phyloP scores from a whole-genome alignment of 768 basidiomycete genomes.

The Basidioascus undulatus region DNA sequence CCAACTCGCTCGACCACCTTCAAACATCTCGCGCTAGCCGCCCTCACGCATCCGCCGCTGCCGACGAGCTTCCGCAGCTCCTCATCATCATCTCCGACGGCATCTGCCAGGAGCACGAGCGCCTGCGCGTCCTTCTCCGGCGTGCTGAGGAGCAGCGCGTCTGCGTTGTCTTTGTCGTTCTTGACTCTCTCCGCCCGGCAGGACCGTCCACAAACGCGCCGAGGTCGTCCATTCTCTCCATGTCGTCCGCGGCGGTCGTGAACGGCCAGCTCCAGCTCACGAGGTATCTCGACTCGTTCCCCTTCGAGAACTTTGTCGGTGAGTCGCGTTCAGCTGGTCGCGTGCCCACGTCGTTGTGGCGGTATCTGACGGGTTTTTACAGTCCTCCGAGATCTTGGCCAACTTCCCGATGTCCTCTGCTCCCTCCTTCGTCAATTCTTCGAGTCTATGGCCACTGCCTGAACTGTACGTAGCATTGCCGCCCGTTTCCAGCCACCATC shows the following conservation, averaged over 20 bases:
- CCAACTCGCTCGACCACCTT: conserved; percentile 33
- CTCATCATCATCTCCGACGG: conserved; percentile 97
- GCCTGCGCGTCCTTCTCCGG: conserved; percentile 50
- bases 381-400: too few species aligned
- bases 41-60: conserved; percentile 32
- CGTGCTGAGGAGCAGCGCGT: conserved; percentile 71
- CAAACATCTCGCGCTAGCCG: conserved; percentile 38
- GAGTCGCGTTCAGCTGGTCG: too few species aligned
- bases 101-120: conserved; percentile 89
- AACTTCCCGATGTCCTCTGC: too few species aligned
- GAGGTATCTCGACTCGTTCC: conserved; percentile 84
- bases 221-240: conserved; percentile 63
- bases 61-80: conserved; percentile 82
- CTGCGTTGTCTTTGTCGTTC: conserved; percentile 86
- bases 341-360: too few species aligned
- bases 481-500: too few species aligned
- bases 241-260: conserved; percentile 78
- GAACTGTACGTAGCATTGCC: too few species aligned
- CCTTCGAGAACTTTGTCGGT: conserved; percentile 92
- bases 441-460: too few species aligned
- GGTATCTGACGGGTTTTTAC: too few species aligned
- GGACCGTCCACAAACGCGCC: conserved; percentile 11
- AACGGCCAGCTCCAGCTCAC: conserved; percentile 54
- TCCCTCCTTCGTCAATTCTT: too few species aligned
- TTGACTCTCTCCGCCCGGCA: conserved; percentile 46